A percentile compares a stretch with the other conserved stretches of the same genome.
Conservation (phyloP, 768 basidiomycete genomes). For the Boletus barrowsii region DNA sequence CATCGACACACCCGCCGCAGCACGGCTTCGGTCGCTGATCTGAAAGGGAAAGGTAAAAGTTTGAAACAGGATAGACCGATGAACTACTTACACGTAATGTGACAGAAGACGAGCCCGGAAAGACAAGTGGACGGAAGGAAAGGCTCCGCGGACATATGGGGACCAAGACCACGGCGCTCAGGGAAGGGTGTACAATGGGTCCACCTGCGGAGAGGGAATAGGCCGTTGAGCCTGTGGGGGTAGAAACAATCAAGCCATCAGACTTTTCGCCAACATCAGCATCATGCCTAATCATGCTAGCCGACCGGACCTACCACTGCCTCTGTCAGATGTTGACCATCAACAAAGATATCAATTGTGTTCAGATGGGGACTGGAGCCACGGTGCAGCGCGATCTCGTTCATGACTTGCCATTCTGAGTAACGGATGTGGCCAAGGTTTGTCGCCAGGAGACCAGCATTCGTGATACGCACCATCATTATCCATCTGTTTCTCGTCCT, state of each 20-base stretch:
- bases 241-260: conserved; percentile 91
- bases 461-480: conserved; percentile 49
- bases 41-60: conserved; percentile 26
- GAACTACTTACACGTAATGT: conserved; percentile 61
- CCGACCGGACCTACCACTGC: conserved; percentile 67
- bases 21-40: conserved; percentile 83
- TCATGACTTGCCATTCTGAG: conserved; percentile 94
- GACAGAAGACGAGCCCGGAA: conserved; percentile 77
- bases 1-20: conserved; percentile 88
- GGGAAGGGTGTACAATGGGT: conserved; percentile 91
- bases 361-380: conserved; percentile 90
- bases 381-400: conserved; percentile 90
- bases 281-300: conserved; percentile 7
- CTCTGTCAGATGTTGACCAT: conserved; percentile 93
- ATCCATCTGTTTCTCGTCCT: conserved; percentile 55
- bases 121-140: conserved; percentile 87
- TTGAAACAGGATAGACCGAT: background rate
- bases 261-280: conserved; percentile 49
- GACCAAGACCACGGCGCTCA: conserved; percentile 86
- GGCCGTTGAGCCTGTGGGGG: conserved; percentile 94
- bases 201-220: conserved; percentile 95
- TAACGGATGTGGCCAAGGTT: background rate
- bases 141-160: conserved; percentile 95
- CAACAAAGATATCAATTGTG: conserved; percentile 90
- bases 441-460: background rate